Conservation (phyloP, 257 asterid genomes). For the Paraleonurus japonicus region DNA sequence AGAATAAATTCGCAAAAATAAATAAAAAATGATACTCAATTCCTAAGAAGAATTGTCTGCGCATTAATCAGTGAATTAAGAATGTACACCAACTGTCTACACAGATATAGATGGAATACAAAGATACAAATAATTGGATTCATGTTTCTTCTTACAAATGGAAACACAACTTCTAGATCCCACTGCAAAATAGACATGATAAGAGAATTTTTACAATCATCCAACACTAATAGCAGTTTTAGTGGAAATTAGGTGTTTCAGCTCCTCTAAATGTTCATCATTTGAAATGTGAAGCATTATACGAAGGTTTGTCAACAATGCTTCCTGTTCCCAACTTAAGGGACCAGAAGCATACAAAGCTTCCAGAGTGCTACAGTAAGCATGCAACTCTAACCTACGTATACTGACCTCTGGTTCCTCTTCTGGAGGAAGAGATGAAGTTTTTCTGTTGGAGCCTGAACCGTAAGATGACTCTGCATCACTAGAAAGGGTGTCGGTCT, state of each 20-base stretch:
- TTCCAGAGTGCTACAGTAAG: constrained; percentile 75
- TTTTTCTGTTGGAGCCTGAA: constrained; percentile 40
- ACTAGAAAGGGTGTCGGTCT: constrained; percentile 42
- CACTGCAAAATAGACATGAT: constrained; percentile 20
- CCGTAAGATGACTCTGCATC: constrained; percentile 67
- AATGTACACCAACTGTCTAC: constrained; percentile 34
- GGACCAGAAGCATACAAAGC: constrained; percentile 93
- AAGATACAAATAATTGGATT: constrained; percentile 36
- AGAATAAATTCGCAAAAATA: constrained; percentile 1
- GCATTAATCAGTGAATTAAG: constrained; percentile 32
- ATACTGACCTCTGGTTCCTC: constrained; percentile 62
- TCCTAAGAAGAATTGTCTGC: constrained; percentile 27
- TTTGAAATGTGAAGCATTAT: constrained; percentile 79
- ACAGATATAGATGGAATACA: constrained; percentile 26
- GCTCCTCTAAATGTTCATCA: constrained; percentile 89
- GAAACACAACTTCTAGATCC: constrained; percentile 25
- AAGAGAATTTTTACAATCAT: constrained; percentile 31
- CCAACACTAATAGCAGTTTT: constrained; percentile 44
- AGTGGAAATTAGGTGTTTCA: constrained; percentile 64
- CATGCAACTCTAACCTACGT: constrained; percentile 84
- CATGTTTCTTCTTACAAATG: constrained; percentile 45
- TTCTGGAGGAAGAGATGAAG: constrained; percentile 33
- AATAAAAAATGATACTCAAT: constrained; percentile 17
- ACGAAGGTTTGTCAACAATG: constrained; percentile 84
- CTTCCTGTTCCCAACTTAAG: constrained; percentile 92